Base-by-base conservation (phyloP, 495 filamentous ascomycete genomes). In the Daldinia concentrica region DNA sequence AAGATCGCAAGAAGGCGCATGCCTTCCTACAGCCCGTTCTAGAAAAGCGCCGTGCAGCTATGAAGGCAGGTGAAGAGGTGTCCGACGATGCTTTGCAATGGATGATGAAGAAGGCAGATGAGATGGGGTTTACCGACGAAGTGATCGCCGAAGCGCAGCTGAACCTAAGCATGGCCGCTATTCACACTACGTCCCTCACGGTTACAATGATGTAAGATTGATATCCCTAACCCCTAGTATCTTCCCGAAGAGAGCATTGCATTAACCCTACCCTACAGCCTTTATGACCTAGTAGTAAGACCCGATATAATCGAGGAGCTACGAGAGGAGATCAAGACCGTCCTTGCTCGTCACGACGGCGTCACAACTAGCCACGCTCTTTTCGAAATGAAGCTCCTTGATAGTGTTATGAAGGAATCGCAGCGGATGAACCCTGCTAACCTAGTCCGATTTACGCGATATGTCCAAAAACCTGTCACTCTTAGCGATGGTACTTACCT, bases 401-500 rank as follows among this genome's bases (percentile, higher is more conserved):
- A 76, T 32, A 76, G 74, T 36, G 69, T 72, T 11, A 74, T 78
- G 74, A 74, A 70, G 58, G 74, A 78, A 36, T 69, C 66, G 45
- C 66, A 69, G 39, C 59, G 78, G 6, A 48, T 76, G 12, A 76
- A 74, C 56, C 77, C 78, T 2, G 58, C 61, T 2, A 75, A 48
- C 27, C 37, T 68, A n/a, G 50, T 66, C 61, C 65, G 70, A 7
- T 82, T 84, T 72, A 59, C 69, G 45, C 82, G 84, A 32, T 79
- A 79, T 37, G 79, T 82, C 19, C 55, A 74, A 29, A 73, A 77
- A 59, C 56, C 78, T 6, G 76, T 85, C 36, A 80, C 77, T 1
- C 80, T 86, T 1, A 81, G 78, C 27, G 80, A 80, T 62, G 82
- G 83, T 6, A 78, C 80, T 15, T 50, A 74, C 43, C 76, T 84